Evolutionary conservation across 345 rosid genomes (phyloP).

Genomic region (Eucalyptus sideroxylon): DNA sequence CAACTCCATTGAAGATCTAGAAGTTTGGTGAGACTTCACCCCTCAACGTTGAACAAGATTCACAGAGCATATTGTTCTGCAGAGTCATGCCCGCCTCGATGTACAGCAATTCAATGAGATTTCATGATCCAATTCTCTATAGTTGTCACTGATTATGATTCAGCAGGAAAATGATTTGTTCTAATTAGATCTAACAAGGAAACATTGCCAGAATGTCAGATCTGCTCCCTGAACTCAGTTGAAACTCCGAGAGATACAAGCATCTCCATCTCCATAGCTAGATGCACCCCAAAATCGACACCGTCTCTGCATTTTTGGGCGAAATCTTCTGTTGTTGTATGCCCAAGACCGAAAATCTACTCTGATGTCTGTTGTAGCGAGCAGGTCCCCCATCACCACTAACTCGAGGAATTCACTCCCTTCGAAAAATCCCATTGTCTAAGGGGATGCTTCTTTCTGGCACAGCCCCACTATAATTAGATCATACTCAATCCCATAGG

Average conservation of each 20-base stretch:
- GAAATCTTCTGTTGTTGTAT: background rate
- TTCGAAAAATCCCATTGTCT: too few relatives aligned
- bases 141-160: background rate
- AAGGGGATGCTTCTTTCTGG: too few relatives aligned
- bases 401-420: conserved; percentile 8
- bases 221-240: background rate
- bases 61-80: background rate
- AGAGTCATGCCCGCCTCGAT: background rate
- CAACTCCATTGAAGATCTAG: background rate
- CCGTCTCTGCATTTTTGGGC: background rate
- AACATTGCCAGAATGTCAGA: background rate
- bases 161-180: background rate
- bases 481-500: too few relatives aligned
- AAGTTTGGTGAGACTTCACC: background rate
- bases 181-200: background rate
- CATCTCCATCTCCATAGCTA: background rate
- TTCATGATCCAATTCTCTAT: background rate
- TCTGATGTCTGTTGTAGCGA: background rate
- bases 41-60: background rate
- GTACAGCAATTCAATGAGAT: background rate
- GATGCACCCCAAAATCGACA: background rate
- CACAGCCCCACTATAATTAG: too few relatives aligned
- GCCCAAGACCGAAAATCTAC: conserved; percentile 2
- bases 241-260: background rate
- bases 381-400: conserved; percentile 2